Percentiles rank a stretch among this genome's conserved stretches.
Conservation (phyloP, 352 stramenopile genomes). For the Pelagophyceae sp. region DNA sequence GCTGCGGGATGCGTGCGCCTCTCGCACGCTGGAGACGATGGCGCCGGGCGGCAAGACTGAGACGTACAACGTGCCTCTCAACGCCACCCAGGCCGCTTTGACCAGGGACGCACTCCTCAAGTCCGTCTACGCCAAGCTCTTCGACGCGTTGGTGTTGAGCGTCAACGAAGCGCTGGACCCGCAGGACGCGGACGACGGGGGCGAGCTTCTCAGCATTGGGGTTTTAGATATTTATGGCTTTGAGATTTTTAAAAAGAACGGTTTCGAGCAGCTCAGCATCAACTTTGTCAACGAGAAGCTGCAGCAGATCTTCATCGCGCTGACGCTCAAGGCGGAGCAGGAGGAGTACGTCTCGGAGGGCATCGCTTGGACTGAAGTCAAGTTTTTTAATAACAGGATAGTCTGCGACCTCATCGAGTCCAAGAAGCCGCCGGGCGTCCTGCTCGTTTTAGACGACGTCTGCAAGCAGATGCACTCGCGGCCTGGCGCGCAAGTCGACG, state of each 20-base stretch:
- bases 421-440: slow-evolving; percentile 66
- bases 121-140: slow-evolving; percentile 77
- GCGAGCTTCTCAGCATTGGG: slow-evolving; percentile 49
- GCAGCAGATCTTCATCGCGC: slow-evolving; percentile 73
- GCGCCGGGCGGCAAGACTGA: slow-evolving; percentile 32
- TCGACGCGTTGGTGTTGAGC: slow-evolving; percentile 80
- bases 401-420: slow-evolving; percentile 75
- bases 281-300: slow-evolving; percentile 74
- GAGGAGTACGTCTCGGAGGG: slow-evolving; percentile 49
- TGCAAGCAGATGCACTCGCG: slow-evolving; percentile 30
- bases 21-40: slow-evolving; percentile 23
- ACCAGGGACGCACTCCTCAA: slow-evolving; percentile 73
- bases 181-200: slow-evolving; percentile 16
- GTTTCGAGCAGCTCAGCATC: slow-evolving; percentile 73
- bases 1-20: neutral
- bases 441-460: slow-evolving; percentile 42
- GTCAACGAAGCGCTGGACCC: slow-evolving; percentile 55
- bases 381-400: slow-evolving; percentile 54
- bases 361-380: slow-evolving; percentile 41
- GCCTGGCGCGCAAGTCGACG: slow-evolving; percentile 13
- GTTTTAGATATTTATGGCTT: slow-evolving; percentile 81
- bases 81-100: slow-evolving; percentile 4
- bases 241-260: slow-evolving; percentile 71
- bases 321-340: slow-evolving; percentile 49
- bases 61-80: slow-evolving; percentile 37